Evolutionary conservation across 139 green algal genomes (phyloP).

Genomic region (Penium margaritaceum): DNA sequence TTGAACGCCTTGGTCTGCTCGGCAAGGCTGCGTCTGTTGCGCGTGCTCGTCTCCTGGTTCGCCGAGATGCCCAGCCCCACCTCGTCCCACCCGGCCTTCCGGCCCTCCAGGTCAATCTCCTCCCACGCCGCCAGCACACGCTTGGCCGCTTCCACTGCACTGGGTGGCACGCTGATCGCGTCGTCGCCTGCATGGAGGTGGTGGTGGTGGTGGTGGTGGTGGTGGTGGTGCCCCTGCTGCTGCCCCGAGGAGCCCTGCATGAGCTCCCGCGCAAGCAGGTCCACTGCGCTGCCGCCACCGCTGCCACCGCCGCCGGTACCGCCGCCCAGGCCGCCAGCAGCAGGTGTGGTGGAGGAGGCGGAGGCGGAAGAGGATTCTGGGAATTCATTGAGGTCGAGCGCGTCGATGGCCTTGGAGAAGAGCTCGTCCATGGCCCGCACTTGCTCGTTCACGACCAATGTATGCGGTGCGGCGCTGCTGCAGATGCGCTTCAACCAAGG

Average conservation of each 20-base stretch:
- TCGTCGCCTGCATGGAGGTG: background rate
- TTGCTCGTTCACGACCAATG: no score
- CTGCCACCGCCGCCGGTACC: no score
- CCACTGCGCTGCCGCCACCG: no score
- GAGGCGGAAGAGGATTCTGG: constrained; percentile 8
- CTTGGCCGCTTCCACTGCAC: constrained; percentile 9
- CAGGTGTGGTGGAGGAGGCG: background rate
- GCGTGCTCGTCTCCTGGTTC: constrained; percentile 64
- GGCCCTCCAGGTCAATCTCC: constrained; percentile 64
- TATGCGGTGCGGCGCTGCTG: no score
- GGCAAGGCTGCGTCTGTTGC: constrained; percentile 52
- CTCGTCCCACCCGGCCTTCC: constrained; percentile 67
- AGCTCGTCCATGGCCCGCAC: constrained; percentile 35
- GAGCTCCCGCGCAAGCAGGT: no score
- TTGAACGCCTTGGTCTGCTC: constrained; percentile 55
- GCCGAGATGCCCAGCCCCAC: constrained; percentile 66
- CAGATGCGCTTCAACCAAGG: no score
- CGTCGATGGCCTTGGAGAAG: constrained; percentile 28
- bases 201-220: background rate
- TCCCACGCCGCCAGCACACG: constrained; percentile 34
- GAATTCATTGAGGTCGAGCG: constrained; percentile 37
- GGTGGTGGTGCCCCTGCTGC: no score
- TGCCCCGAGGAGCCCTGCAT: no score
- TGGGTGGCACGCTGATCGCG: background rate
- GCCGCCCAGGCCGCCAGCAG: background rate